A percentile compares a stretch with the other conserved stretches of the same genome.
phyloP scores from a whole-genome alignment of 805 yeast species.

The Yamadazyma olivae region DNA sequence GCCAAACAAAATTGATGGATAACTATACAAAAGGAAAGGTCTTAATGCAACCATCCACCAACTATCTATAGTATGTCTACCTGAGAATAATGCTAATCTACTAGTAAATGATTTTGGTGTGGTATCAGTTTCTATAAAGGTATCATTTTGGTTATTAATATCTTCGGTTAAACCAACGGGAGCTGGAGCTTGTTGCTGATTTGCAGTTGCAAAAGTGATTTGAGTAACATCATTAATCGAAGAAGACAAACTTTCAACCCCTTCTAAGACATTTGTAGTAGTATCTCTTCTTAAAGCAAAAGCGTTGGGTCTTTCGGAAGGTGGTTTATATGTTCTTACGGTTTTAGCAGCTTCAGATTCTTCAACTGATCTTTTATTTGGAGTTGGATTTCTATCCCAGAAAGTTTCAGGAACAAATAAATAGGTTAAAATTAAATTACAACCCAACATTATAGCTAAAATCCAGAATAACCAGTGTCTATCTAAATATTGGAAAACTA shows the following conservation, averaged over 20 bases:
- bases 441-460: slow-evolving; percentile 49
- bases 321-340: slow-evolving; percentile 22
- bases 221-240: slow-evolving; percentile 9
- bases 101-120: slow-evolving; percentile 19
- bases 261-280: slow-evolving; percentile 10
- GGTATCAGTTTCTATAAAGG: neutral
- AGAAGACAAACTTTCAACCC: slow-evolving; percentile 13
- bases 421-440: slow-evolving; percentile 41
- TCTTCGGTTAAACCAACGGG: slow-evolving; percentile 14
- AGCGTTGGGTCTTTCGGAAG: slow-evolving; percentile 26
- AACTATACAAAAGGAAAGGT: slow-evolving; percentile 49
- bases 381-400: slow-evolving; percentile 56
- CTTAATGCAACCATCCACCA: slow-evolving; percentile 56
- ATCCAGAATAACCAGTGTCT: slow-evolving; percentile 66
- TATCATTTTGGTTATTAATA: neutral
- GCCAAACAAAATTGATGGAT: slow-evolving; percentile 52
- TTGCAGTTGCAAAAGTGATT: no score
- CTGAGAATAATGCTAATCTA: slow-evolving; percentile 43
- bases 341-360: slow-evolving; percentile 49
- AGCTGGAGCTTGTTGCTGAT: neutral
- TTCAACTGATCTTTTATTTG: slow-evolving; percentile 42
- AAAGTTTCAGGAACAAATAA: slow-evolving; percentile 64
- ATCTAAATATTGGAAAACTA: slow-evolving; percentile 45
- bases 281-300: slow-evolving; percentile 24
- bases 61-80: slow-evolving; percentile 47